Base-by-base conservation (phyloP, 768 basidiomycete genomes). In the Trametes cinnabarina region DNA sequence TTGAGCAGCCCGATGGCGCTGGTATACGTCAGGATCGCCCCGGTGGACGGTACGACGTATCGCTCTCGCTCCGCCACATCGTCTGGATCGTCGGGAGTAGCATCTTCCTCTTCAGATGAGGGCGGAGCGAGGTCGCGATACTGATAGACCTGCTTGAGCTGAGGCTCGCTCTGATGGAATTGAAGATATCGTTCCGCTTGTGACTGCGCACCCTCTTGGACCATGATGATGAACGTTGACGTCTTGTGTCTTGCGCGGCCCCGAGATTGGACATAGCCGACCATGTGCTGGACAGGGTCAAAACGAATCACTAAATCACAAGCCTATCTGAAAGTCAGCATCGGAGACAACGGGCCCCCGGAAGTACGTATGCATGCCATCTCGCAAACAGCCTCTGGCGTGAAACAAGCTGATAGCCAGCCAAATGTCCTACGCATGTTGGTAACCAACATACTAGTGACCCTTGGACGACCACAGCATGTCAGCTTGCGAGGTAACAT, bases 241-340 rank as follows among this genome's bases (percentile, higher is more conserved):
- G 81, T 76, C 55, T 82, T 82, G 58, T 85, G 87, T 44, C 94
- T 79, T 0, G 94, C 93, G 12, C 94, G 81, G 37, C 94, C 94
- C 25, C 94, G 85, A 19, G 90, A 93, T 69, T 96, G 94, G 40
- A 95, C 82, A 64, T 95, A 95, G 47, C 87, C 88, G 19, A 88
- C 86, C 82, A 94, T 86, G 60, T 92, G 90, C 39, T 87, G 82
- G 8, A 94, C 75, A 6, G 82, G 76, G 66, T 96, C 92, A 64
- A 93, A 94, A 5, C 93, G 89, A 63, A 95, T 79, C 43, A 94
- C 90, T 8, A 94, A 76, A 66, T 92, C 89, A 69, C 92, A 94
- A 11, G 87, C 87, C 88, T 91, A 32, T 4, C 19, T 9, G 12
- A n/a, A 42, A 19, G 44, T 63, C 28, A 65, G 62, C 17, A 44